A percentile compares a stretch with the other conserved stretches of the same genome.
These are phyloP conservation scores for Acanthamoeba rhysodes DNA, from an alignment of 208 protist genomes.

Conservation along the genomic window DNA sequence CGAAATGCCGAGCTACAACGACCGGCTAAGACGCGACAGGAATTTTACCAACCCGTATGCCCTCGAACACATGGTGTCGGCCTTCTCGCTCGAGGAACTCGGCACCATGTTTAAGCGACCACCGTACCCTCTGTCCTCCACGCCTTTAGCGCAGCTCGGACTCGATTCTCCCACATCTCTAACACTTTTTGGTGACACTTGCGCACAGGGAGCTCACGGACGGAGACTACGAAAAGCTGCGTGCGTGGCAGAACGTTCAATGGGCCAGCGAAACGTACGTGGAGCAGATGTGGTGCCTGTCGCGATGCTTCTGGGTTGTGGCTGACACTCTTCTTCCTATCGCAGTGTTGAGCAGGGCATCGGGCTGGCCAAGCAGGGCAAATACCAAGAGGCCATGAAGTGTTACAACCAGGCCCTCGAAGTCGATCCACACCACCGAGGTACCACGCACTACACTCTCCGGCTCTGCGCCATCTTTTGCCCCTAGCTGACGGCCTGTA, in stretches of 20 bases:
- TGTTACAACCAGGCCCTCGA: conserved; percentile 73
- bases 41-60: conserved; percentile 61
- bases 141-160: background rate
- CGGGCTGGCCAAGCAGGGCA: conserved; percentile 59
- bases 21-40: conserved; percentile 1
- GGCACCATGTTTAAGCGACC: conserved; percentile 60
- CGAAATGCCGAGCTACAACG: conserved; percentile 33
- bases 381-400: conserved; percentile 60
- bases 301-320: background rate
- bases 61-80: conserved; percentile 24
- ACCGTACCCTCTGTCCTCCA: background rate
- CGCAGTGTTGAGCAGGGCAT: conserved; percentile 68
- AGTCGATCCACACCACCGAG: conserved; percentile 61
- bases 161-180: background rate
- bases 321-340: background rate
- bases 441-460: background rate
- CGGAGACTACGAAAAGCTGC: conserved; percentile 67
- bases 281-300: background rate
- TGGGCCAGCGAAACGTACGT: conserved; percentile 72
- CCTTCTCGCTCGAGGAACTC: conserved; percentile 44
- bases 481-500: background rate
- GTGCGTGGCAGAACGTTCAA: conserved; percentile 63
- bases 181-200: background rate
- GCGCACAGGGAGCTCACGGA: background rate
- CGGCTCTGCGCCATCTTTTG: too few species aligned